These are phyloP conservation scores for Panaeolus cyanescens DNA, from an alignment of 768 basidiomycete genomes.

Conservation along the genomic window DNA sequence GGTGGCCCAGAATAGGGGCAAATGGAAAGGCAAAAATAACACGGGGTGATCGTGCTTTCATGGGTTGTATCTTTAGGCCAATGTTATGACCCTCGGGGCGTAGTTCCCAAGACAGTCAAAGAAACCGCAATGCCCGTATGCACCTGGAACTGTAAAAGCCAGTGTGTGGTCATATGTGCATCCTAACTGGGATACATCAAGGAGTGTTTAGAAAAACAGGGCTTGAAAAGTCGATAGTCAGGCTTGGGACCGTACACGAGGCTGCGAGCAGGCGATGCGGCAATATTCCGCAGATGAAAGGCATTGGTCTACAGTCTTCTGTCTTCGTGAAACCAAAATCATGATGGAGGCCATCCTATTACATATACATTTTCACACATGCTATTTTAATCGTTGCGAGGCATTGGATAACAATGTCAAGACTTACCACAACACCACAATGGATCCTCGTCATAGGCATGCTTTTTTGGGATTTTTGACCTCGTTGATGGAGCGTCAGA, in stretches of 20 bases:
- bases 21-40: neutral
- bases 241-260: neutral
- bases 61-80: neutral
- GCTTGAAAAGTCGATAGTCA: neutral
- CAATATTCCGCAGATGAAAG: neutral
- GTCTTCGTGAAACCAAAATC: neutral
- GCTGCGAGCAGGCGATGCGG: neutral
- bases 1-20: neutral
- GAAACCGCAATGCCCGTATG: neutral
- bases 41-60: conserved; percentile 3
- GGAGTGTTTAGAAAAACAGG: neutral
- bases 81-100: neutral
- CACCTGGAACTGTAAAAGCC: neutral
- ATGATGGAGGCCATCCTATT: neutral
- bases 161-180: neutral
- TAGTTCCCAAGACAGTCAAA: neutral
- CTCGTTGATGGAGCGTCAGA: too few species aligned
- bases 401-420: neutral
- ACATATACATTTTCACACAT: neutral
- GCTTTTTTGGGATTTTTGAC: too few species aligned
- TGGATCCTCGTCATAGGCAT: too few species aligned
- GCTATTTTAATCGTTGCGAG: neutral
- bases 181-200: neutral
- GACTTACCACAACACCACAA: too few species aligned
- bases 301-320: neutral